These are phyloP conservation scores for Petunia hybrid DNA, from an alignment of 305 asterid genomes.

Conservation along the genomic window DNA sequence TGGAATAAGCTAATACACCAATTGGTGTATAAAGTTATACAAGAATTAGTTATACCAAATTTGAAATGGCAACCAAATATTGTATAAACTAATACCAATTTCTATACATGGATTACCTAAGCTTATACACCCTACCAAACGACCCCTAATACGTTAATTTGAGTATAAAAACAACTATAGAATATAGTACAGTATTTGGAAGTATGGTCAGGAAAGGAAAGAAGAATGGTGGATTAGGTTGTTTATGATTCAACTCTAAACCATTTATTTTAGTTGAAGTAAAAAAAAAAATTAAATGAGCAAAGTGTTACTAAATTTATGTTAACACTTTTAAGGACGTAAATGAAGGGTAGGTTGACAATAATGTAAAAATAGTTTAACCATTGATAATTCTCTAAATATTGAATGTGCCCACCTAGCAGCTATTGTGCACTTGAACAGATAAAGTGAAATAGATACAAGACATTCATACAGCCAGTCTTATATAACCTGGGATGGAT, in stretches of 20 bases:
- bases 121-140: too few species aligned
- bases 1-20: too few species aligned
- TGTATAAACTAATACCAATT: too few species aligned
- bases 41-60: too few species aligned
- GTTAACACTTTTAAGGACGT: not conserved
- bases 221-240: not conserved
- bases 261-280: not conserved
- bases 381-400: not conserved
- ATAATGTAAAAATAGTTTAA: not conserved
- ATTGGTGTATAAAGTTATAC: too few species aligned
- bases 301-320: not conserved
- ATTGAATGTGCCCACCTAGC: not conserved
- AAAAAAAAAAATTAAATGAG: not conserved
- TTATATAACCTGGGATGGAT: too few species aligned
- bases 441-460: not conserved
- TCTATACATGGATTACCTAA: too few species aligned
- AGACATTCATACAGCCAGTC: not conserved
- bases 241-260: not conserved
- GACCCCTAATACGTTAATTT: too few species aligned
- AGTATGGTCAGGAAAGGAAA: not conserved
- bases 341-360: not conserved
- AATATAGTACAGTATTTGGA: not conserved
- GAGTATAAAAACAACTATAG: not conserved
- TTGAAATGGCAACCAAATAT: too few species aligned
- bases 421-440: not conserved